Percentiles rank a stretch among this genome's conserved stretches.
Evolutionary conservation across 495 filamentous ascomycete genomes (phyloP).

Genomic region (Xylaria nigripes): DNA sequence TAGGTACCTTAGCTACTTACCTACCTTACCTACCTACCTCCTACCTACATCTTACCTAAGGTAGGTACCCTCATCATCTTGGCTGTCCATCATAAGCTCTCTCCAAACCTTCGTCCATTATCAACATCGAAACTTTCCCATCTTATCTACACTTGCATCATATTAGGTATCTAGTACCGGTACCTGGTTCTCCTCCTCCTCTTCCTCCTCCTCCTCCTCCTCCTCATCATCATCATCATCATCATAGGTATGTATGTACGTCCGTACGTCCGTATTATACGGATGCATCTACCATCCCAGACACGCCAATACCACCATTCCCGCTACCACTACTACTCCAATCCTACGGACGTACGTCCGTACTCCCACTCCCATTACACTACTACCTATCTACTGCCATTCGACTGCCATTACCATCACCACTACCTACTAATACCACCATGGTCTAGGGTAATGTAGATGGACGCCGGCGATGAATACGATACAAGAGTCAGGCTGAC

Average conservation of each 20-base stretch:
- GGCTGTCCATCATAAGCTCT: conserved; percentile 1
- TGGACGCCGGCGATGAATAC: background rate
- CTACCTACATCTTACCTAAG: too few relatives aligned
- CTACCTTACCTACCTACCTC: too few relatives aligned
- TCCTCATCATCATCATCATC: too few relatives aligned
- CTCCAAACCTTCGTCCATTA: background rate
- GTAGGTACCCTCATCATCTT: background rate
- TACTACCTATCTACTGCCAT: background rate
- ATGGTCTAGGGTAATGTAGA: background rate
- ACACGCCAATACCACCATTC: background rate
- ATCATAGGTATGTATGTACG: background rate
- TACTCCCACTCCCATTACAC: background rate
- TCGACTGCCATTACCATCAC: background rate
- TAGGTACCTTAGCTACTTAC: too few relatives aligned
- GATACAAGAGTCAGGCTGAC: conserved; percentile 4
- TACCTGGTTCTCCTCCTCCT: background rate
- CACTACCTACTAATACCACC: background rate
- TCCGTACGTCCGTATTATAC: too few relatives aligned
- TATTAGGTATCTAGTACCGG: background rate
- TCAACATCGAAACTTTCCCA: background rate
- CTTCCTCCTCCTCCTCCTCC: too few relatives aligned
- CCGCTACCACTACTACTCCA: background rate
- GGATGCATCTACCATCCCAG: background rate
- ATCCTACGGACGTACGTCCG: too few relatives aligned
- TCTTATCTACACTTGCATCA: background rate